Evolutionary conservation across 257 asterid genomes (phyloP).

Genomic region (Solanum bukasovii): DNA sequence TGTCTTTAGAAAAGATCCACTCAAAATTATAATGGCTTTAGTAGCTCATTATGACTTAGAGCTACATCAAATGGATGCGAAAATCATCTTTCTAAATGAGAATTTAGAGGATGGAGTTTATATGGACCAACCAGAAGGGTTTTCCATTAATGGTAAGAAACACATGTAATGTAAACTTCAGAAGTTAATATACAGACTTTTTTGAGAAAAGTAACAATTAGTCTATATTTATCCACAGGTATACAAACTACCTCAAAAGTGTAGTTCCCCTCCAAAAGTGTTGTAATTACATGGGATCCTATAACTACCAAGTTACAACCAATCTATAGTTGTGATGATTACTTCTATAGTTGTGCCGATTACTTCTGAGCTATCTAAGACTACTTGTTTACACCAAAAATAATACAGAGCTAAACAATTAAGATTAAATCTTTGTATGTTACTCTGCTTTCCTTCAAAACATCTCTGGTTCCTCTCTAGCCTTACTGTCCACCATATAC

Average conservation of each 20-base stretch:
- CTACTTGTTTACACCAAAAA: neutral
- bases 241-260: neutral
- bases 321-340: neutral
- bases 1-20: neutral
- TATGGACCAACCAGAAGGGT: neutral
- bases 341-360: neutral
- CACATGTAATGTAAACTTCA: neutral
- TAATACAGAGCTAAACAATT: neutral
- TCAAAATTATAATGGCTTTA: neutral
- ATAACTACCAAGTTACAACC: neutral
- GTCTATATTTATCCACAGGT: neutral
- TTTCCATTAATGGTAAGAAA: neutral
- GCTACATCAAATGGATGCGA: neutral
- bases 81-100: too few species aligned
- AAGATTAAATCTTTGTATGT: neutral
- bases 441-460: neutral
- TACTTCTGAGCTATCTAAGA: neutral
- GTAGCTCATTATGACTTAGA: neutral
- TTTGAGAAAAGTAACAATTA: neutral
- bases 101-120: neutral
- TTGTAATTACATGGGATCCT: neutral
- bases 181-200: neutral
- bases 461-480: neutral
- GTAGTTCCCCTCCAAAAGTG: neutral
- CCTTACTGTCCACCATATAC: neutral